These are phyloP conservation scores for Endocalyx cinctus DNA, from an alignment of 2,329 filamentous ascomycete genomes.

Conservation along the genomic window DNA sequence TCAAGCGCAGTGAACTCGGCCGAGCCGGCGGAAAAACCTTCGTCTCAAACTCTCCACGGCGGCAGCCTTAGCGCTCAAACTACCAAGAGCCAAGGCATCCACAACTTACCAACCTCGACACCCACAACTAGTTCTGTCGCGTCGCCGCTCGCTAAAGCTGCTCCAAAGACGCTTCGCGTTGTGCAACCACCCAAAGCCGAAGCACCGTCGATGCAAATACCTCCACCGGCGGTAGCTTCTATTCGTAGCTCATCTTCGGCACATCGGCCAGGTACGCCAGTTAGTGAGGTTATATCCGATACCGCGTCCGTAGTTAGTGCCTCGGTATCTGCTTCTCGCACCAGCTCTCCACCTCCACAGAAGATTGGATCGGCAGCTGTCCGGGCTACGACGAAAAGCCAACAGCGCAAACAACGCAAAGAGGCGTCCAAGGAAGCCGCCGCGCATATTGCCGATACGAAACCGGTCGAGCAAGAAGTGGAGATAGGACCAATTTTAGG, in stretches of 20 bases:
- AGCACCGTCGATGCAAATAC: conserved; percentile 34
- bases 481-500: conserved; percentile 69
- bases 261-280: conserved; percentile 66
- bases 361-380: conserved; percentile 66
- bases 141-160: conserved; percentile 47
- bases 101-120: conserved; percentile 47
- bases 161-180: conserved; percentile 64
- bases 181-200: conserved; percentile 64
- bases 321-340: conserved; percentile 62
- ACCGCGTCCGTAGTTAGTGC: conserved; percentile 70
- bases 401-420: conserved; percentile 71
- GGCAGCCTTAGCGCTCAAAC: conserved; percentile 27
- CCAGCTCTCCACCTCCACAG: conserved; percentile 64
- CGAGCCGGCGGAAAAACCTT: conserved; percentile 21
- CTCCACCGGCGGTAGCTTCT: conserved; percentile 24
- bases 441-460: conserved; percentile 44
- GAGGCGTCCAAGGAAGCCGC: conserved; percentile 62
- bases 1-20: conserved; percentile 14
- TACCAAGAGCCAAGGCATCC: conserved; percentile 27
- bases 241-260: conserved; percentile 27
- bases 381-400: conserved; percentile 69
- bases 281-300: conserved; percentile 71
- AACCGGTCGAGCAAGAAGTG: conserved; percentile 47
- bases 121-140: conserved; percentile 42
- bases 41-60: conserved; percentile 18